These are phyloP conservation scores for Tulasnella sp. DNA, from an alignment of 768 basidiomycete species.

Conservation along the genomic window DNA sequence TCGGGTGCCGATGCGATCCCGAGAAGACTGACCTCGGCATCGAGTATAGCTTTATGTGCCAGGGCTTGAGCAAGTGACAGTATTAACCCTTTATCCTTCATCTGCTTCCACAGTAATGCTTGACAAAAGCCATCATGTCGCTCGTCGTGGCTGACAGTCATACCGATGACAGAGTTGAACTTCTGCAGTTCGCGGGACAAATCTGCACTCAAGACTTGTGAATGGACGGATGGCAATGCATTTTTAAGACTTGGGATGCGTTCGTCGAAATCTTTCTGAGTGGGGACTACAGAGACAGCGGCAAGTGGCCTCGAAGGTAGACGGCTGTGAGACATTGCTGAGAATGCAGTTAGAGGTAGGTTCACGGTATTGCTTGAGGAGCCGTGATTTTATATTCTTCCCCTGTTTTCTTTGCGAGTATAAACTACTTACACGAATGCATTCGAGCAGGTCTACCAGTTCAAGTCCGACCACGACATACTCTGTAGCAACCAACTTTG, in stretches of 20 bases:
- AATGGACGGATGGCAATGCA: too few relatives aligned
- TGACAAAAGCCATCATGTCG: background rate
- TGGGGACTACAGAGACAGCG: too few relatives aligned
- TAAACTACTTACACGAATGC: too few relatives aligned
- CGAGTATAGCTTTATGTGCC: background rate
- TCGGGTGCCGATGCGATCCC: background rate
- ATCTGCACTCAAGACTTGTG: too few relatives aligned
- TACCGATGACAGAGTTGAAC: background rate
- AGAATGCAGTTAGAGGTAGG: background rate
- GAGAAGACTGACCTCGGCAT: background rate
- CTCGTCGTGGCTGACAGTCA: background rate
- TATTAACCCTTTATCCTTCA: background rate
- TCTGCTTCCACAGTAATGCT: background rate
- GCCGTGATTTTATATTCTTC: too few relatives aligned
- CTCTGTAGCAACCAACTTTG: background rate
- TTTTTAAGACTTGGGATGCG: background rate
- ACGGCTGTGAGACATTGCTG: background rate
- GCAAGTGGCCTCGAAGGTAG: too few relatives aligned
- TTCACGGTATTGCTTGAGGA: background rate
- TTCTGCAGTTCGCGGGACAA: too few relatives aligned
- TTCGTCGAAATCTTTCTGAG: background rate
- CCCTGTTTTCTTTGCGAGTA: too few relatives aligned
- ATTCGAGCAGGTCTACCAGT: too few relatives aligned
- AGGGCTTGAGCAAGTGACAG: background rate
- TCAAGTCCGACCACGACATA: background rate